A percentile compares a stretch with the other conserved stretches of the same genome.
Evolutionary conservation across 176 grass and related monocot species (phyloP).

Genomic region (Carex parvula): DNA sequence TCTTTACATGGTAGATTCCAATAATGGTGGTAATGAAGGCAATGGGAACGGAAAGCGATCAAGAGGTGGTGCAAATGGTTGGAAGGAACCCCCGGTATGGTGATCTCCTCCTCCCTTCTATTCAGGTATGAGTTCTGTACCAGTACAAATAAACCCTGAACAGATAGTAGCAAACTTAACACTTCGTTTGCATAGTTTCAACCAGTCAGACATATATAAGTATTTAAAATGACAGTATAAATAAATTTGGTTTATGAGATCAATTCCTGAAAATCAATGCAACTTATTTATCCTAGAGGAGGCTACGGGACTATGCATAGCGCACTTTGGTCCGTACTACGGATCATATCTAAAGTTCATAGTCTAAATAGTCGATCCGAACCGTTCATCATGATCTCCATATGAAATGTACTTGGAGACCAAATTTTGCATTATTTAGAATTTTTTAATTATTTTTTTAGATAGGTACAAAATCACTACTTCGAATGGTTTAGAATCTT

Average conservation of each 20-base stretch:
- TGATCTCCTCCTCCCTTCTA: constrained; percentile 61
- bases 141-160: neutral
- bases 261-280: neutral
- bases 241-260: neutral
- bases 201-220: neutral
- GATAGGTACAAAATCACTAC: too few species aligned
- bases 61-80: constrained; percentile 92
- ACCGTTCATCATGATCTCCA: too few species aligned
- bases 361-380: too few species aligned
- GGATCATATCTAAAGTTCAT: too few species aligned
- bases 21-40: constrained; percentile 96
- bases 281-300: neutral
- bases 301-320: too few species aligned
- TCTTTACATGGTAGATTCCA: constrained; percentile 58
- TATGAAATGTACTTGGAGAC: too few species aligned
- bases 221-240: neutral
- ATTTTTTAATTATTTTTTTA: too few species aligned
- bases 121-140: constrained; percentile 49
- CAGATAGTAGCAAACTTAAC: neutral
- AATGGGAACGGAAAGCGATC: constrained; percentile 98
- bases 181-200: constrained; percentile 3
- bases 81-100: constrained; percentile 84
- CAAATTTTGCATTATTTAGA: too few species aligned
- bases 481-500: too few species aligned
- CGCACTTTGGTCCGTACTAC: too few species aligned